Base-by-base conservation (phyloP, 192 early-diverging fungal species). In the Thamnidium elegans region DNA sequence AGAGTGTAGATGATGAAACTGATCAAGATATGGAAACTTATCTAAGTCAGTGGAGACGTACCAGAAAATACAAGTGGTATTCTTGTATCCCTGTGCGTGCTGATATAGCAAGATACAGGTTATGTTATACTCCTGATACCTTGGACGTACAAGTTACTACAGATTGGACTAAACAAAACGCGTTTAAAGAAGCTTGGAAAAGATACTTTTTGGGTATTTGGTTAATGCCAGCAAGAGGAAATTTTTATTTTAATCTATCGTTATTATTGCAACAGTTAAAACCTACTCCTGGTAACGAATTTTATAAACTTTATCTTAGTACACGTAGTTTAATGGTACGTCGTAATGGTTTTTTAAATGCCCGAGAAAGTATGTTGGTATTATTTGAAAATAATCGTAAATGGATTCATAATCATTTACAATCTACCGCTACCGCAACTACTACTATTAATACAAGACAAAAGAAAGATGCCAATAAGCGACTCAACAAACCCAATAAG, bases 51-150 rank as follows among this genome's bases (percentile, higher is more conserved):
- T 62, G 62, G 54, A 32, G 46, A 10, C 43, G 62, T 17, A 47
- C 23, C 6, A 15, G 42, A 14, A 23, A 39, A n/a, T 62, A 62
- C n/a, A 77, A 76, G 51, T 85, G 83, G 83, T 75, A 75, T 47
- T 73, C 70, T 1, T 80, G 79, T 65, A 63, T 85, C 4, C 63
- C 69, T 48, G 70, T 69, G 52, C 63, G 80, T 39, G 81, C 79
- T 23, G 83, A 85, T 51, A 55, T 85, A 54, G 77, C 81, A 15
- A 50, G 83, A 26, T 85, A 85, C 51, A 75, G 75, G 31, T 85
- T 76, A 74, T 55, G 65, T 14, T 74, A 79, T 69, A 55, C 72
- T 10, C 44, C 75, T n/a, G 61, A 78, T 45, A 44, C 54, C 46
- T 20, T 42, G 17, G 67, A 72, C 8, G 69, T 60, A n/a, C 36